Evolutionary conservation across 805 yeast species (phyloP), one percentile per base, ranked within the genome.

Genomic region (Kodamaea jinghongensis): DNA sequence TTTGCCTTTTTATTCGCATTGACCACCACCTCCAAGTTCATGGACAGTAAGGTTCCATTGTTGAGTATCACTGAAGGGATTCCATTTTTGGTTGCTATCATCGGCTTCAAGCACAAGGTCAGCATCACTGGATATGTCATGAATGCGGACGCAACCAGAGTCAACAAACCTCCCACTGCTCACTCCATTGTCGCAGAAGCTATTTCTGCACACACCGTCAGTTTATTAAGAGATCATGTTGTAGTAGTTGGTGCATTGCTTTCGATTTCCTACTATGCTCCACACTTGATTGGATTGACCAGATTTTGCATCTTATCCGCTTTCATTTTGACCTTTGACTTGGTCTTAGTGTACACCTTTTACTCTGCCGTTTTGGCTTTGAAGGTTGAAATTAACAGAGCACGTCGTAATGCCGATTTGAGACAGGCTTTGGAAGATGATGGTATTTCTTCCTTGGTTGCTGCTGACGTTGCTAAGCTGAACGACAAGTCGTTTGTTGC

Each of bases 71-170:
- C 89, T 42, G 97, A 91, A 65, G 97, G 97, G 25, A 65, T 91
- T 33, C 99, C 99, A 15, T 91, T 91, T 62, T 75, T 91, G 55
- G 95, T 91, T 15, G 88, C 95, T 14, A 82, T 88, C 4, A 79
- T 91, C 55, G 99, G 98, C 2, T 91, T 91, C 64, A 89, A 87
- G 58, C 85, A 86, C 59, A 88, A 90, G 54, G 76, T 87, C 13
- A 70, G 78, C 9, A 73, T 89, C 47, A 83, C 96, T 1, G 65
- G 75, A 14, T 75, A 77, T 33, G 81, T 83, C 16, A 54, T 77
- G 51, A 36, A 33, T 26, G 44, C 51, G 14, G 58, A 34, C 13
- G 31, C 31, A 13, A 45, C 50, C 17, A 57, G 35, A 26, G 25
- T 27, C 11, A 22, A 28, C 13, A 29, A 32, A 17, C 42, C 37